Percentiles rank a stretch among this genome's conserved stretches.
phyloP scores from a whole-genome alignment of 140 eudicot species.

The Flaveria floridana region DNA sequence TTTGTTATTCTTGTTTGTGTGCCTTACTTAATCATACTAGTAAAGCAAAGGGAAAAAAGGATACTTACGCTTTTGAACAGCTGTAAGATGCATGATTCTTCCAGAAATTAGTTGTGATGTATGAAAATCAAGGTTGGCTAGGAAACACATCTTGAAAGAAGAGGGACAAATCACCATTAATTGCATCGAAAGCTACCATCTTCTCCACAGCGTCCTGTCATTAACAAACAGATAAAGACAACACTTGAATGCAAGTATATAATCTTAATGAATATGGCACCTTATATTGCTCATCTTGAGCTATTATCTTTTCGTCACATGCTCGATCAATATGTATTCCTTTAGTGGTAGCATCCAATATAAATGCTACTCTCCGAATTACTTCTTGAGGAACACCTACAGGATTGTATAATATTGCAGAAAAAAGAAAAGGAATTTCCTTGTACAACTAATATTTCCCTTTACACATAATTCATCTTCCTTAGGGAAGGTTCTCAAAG shows the following conservation, averaged over 20 bases:
- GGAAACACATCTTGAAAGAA: conserved; percentile 70
- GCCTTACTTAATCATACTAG: background rate
- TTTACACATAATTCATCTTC: background rate
- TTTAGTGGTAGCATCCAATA: conserved; percentile 53
- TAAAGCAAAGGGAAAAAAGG: background rate
- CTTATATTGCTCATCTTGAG: conserved; percentile 76
- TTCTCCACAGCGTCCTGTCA: conserved; percentile 73
- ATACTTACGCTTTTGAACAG: background rate
- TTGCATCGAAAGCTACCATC: conserved; percentile 63
- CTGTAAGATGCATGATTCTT: background rate
- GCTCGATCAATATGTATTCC: conserved; percentile 54
- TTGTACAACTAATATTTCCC: too few relatives aligned
- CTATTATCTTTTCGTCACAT: conserved; percentile 43
- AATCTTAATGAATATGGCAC: conserved; percentile 31
- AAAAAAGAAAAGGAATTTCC: too few relatives aligned
- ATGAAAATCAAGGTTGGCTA: conserved; percentile 24
- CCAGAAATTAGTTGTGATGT: background rate
- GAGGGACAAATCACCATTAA: conserved; percentile 55
- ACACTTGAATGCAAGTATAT: background rate
- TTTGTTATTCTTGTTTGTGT: conserved; percentile 6
- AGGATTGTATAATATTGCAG: conserved; percentile 9
- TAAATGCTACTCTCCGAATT: conserved; percentile 62
- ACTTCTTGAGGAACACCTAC: conserved; percentile 80
- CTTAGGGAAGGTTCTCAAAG: background rate
- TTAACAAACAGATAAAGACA: background rate